Evolutionary conservation across 192 early-diverging fungal genomes (phyloP).

Genomic region (Coemansia sp.): DNA sequence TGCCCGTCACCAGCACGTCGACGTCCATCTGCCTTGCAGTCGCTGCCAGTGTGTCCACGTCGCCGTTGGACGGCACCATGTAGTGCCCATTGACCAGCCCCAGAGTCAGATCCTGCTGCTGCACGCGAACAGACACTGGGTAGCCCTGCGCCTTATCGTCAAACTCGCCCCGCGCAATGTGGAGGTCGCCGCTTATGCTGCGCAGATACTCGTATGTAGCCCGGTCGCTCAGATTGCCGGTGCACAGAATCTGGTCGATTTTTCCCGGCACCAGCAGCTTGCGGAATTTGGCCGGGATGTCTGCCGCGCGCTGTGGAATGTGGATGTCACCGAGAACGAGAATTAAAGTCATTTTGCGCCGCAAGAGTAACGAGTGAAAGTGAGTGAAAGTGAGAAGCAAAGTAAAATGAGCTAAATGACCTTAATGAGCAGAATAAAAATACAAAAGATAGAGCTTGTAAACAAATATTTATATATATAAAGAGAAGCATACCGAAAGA

Average conservation of each 20-base stretch:
- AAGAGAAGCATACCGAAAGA: too few species aligned
- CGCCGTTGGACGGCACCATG: constrained; percentile 59
- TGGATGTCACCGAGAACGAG: constrained; percentile 92
- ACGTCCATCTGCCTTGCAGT: constrained; percentile 87
- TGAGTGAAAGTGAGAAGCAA: too few species aligned
- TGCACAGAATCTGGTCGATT: constrained; percentile 92
- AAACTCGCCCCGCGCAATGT: constrained; percentile 77
- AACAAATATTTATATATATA: too few species aligned
- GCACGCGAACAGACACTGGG: constrained; percentile 64
- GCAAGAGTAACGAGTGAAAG: too few species aligned
- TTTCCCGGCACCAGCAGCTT: constrained; percentile 93
- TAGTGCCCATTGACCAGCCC: constrained; percentile 88
- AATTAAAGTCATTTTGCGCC: constrained; percentile 63
- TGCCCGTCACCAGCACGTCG: constrained; percentile 83
- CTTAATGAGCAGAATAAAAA: neutral
- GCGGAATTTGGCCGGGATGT: constrained; percentile 89
- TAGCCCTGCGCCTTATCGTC: constrained; percentile 58
- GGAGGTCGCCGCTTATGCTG: constrained; percentile 72
- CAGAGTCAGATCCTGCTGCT: constrained; percentile 58
- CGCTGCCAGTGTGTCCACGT: constrained; percentile 65
- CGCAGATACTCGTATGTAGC: constrained; percentile 87
- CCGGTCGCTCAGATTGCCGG: constrained; percentile 81
- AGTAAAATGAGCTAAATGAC: too few species aligned
- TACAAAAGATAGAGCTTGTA: too few species aligned
- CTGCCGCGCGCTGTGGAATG: constrained; percentile 86